Evolutionary conservation across 371 early-diverging fungal genomes (phyloP), one percentile per base, ranked within the genome.

Genomic region (Parasitella parasitica): DNA sequence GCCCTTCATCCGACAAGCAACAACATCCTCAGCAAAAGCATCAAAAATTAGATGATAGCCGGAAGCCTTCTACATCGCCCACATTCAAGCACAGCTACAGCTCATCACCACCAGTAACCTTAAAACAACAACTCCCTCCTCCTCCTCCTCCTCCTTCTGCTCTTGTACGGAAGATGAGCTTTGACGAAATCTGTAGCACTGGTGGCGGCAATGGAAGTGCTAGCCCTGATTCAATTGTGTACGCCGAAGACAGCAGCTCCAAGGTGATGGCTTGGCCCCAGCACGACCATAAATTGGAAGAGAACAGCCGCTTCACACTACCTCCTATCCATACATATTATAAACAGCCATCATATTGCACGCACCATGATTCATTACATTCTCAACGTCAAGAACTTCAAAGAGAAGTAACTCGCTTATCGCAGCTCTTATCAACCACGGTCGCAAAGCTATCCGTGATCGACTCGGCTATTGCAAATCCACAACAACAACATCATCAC

Each of bases 351-450:
- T 6, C 43, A 27, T 16, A 51, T n/a, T 22, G 51, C 22, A 34
- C 51, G 2, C 2, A 59, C 13, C 20, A 53, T 20, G 75, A 84
- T 59, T 66, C 72, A 6, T 70, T 82, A 27, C 64, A 70, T 20
- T 74, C 73, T 30, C 80, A 85, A 27, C 78, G 86, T 6, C 75
- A 83, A 26, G 77, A 81, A 24, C 68, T 88, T n/a, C 83, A 88
- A 57, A 73, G 77, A 9, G 83, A 88, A 56, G 83, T 88, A 6
- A 69, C 78, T 11, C 81, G 85, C 26, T 56, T 88, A 30, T 78
- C 77, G 13, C 70, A 77, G 46, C 66, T 88, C 2, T 66, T 88
- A 11, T 79, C 78, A 6, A 70, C 76, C 34, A 83, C 86, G 1
- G 77, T 82, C 3, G 75, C 82, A 8, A 80, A 80, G 20, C 68